Evolutionary conservation across 371 early-diverging fungal genomes (phyloP), one percentile per base, ranked within the genome.

Genomic region (Circinella umbellata): DNA sequence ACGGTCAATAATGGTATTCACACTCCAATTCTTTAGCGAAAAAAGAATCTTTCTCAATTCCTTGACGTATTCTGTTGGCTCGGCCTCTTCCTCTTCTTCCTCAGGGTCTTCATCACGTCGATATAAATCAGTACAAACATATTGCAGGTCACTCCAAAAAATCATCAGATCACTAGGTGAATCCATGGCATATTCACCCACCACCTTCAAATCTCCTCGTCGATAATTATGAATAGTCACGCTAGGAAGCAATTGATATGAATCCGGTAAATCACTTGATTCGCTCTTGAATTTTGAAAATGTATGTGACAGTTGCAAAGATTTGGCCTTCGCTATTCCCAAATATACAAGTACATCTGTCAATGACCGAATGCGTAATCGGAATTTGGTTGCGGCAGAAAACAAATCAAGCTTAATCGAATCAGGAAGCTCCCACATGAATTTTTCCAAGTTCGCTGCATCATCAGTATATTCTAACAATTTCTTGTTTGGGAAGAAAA

Each of bases 1-100:
- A 6, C 65, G 55, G 10, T 76, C 79, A 66, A 79, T 85, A 17
- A 73, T 69, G 63, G 67, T 78, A 20, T 68, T 73, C 11, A 69
- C 59, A 17, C 73, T 77, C 90, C 90, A 89, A 68, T 88, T 88
- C 36, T 81, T 71, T 4, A 61, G n/a, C 9, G 64, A 46, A 15
- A 61, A 68, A 7, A 84, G 61, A 13, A 63, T 20, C 17, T 35
- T 27, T 7, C 64, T 39, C 15, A 38, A 18, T 34, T 34, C 57
- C 14, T 8, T 11, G 9, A 34, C 6, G 37, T 53, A 11, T 42
- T 42, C 9, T 11, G 42, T 42, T 27, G 27, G 18, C n/a, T 48
- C 27, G 39, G 61, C 13, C 6, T 49, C 53, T 15, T 47, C 47
- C 47, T 11, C 47, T 51, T 14, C 51, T 17, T 14, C 51, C 5